Conservation (phyloP, 192 early-diverging fungal species). For the Gigaspora rosea region DNA sequence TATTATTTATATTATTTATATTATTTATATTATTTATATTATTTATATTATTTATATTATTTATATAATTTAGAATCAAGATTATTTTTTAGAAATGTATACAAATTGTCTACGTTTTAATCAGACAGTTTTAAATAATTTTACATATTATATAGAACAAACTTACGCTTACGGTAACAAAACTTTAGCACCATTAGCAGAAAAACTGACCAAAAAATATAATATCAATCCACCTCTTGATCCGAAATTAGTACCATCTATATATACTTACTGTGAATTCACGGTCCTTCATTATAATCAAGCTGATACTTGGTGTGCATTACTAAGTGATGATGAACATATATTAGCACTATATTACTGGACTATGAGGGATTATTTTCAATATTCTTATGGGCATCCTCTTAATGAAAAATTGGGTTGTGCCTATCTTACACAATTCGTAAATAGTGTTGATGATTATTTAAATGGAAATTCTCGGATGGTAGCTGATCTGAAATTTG, state of each 20-base stretch:
- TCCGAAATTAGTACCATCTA: not conserved
- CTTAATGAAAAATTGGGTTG: not conserved
- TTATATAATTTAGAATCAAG: not conserved
- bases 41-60: no score
- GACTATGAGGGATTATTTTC: not conserved
- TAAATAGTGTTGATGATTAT: not conserved
- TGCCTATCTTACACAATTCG: not conserved
- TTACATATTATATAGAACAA: not conserved
- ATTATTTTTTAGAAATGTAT: not conserved
- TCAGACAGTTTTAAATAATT: not conserved
- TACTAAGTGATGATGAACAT: constrained; percentile 4
- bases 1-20: not conserved
- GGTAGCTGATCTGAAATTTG: not conserved
- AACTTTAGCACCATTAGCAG: not conserved
- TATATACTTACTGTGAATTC: not conserved
- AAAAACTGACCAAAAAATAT: not conserved
- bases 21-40: not conserved
- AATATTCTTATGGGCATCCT: not conserved
- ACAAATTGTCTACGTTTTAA: not conserved
- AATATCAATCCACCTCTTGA: constrained; percentile 3
- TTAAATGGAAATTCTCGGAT: not conserved
- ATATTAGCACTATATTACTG: constrained; percentile 3
- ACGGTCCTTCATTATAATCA: not conserved
- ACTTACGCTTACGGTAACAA: constrained; percentile 7
- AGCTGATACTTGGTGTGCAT: constrained; percentile 8